These are phyloP conservation scores for Kwoniella sp. DNA, from an alignment of 768 basidiomycete genomes.

Conservation along the genomic window DNA sequence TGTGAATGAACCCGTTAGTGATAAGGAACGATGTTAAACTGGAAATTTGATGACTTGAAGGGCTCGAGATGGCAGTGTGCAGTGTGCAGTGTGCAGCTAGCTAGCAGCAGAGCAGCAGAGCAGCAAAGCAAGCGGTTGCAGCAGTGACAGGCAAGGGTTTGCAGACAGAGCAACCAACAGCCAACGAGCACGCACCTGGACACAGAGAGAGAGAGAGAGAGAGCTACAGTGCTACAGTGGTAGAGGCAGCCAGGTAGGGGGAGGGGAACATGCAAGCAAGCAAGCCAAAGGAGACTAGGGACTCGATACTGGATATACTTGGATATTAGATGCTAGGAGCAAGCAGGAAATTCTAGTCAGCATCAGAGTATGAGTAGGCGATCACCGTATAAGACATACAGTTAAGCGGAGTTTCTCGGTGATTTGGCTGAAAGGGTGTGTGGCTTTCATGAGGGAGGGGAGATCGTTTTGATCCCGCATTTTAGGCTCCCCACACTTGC, in stretches of 20 bases:
- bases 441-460: neutral
- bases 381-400: neutral
- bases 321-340: no score
- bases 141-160: no score
- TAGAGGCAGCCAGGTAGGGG: no score
- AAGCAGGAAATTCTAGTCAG: no score
- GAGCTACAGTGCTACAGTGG: no score
- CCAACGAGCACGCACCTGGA: no score
- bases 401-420: slow-evolving; percentile 32
- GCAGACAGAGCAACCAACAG: no score
- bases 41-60: slow-evolving; percentile 6
- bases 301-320: no score
- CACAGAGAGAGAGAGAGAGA: no score
- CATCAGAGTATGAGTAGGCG: neutral
- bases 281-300: no score
- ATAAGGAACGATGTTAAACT: neutral
- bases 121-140: neutral
- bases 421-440: slow-evolving; percentile 1
- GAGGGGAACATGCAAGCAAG: no score
- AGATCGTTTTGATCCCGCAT: neutral
- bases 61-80: slow-evolving; percentile 8
- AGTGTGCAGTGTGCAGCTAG: neutral
- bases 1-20: slow-evolving; percentile 27
- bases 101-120: neutral
- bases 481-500: neutral